Conservation (phyloP, 2,329 filamentous ascomycete species). For the Pseudonectria foliicola region DNA sequence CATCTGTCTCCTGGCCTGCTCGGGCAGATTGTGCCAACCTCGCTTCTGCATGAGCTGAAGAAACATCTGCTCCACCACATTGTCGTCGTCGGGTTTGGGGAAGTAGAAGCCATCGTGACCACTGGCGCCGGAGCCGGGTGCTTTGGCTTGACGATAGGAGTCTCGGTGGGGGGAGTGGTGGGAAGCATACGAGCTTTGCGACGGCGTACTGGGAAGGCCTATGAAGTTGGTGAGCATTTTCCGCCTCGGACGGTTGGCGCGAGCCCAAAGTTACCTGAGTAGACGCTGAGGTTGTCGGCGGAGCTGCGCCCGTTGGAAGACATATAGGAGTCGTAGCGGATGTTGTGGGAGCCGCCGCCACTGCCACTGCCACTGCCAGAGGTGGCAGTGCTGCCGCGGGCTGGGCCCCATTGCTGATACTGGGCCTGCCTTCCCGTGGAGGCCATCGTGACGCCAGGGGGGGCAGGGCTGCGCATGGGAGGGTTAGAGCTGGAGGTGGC, state of each 20-base stretch:
- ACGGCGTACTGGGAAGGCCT: conserved; percentile 49
- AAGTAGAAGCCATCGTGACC: conserved; percentile 52
- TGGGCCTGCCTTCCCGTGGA: conserved; percentile 64
- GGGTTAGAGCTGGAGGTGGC: conserved; percentile 48
- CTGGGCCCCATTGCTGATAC: conserved; percentile 66
- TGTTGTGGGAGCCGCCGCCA: conserved; percentile 45
- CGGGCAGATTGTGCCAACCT: conserved; percentile 94
- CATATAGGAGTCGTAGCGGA: conserved; percentile 58
- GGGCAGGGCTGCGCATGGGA: conserved; percentile 56
- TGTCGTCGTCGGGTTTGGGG: conserved; percentile 69
- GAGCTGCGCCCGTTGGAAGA: conserved; percentile 52
- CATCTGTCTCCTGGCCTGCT: conserved; percentile 93
- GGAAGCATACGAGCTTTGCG: conserved; percentile 47
- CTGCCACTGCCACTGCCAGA: conserved; percentile 41
- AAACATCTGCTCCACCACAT: conserved; percentile 85
- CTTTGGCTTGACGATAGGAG: conserved; percentile 51
- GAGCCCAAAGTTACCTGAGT: conserved; percentile 46
- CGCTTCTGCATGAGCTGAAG: conserved; percentile 92
- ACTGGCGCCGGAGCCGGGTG: conserved; percentile 31
- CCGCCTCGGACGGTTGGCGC: too few species aligned
- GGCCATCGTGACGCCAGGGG: conserved; percentile 59
- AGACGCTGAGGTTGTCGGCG: conserved; percentile 46
- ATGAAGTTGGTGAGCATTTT: conserved; percentile 14
- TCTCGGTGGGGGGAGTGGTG: conserved; percentile 41
- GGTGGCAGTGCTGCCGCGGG: conserved; percentile 48